Conservation (phyloP, 2,329 filamentous ascomycete species). For the Pseudogymnoascus sp. region DNA sequence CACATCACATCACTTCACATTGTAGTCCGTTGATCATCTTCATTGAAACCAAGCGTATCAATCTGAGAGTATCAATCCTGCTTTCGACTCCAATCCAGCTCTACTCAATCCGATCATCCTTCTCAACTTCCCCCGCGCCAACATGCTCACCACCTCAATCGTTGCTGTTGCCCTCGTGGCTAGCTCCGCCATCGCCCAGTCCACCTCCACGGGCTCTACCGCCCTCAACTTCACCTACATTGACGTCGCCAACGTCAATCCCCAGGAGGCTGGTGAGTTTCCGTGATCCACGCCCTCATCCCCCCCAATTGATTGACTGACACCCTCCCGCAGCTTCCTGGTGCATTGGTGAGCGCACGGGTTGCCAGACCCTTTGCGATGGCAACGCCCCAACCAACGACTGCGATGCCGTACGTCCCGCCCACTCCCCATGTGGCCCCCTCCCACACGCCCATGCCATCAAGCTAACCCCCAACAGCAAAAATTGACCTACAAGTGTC, state of each 20-base stretch:
- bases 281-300: neutral
- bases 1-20: neutral
- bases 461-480: conserved; percentile 26
- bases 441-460: neutral
- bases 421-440: neutral
- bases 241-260: conserved; percentile 32
- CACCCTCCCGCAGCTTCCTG: conserved; percentile 35
- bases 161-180: conserved; percentile 23
- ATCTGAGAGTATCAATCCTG: conserved; percentile 3
- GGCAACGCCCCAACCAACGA: conserved; percentile 39
- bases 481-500: conserved; percentile 46
- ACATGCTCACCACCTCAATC: conserved; percentile 24
- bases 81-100: neutral
- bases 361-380: conserved; percentile 51
- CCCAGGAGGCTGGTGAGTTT: conserved; percentile 26
- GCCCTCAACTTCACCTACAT: conserved; percentile 27
- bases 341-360: conserved; percentile 50
- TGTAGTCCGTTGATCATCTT: neutral
- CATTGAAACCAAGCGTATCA: neutral
- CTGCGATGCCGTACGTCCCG: conserved; percentile 46
- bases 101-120: neutral
- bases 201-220: conserved; percentile 15
- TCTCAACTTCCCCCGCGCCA: conserved; percentile 11
- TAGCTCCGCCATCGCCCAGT: conserved; percentile 19
- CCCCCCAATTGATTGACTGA: neutral